phyloP scores from a whole-genome alignment of 169 alveolate species.

The Ichthyophthirius multifiliis region DNA sequence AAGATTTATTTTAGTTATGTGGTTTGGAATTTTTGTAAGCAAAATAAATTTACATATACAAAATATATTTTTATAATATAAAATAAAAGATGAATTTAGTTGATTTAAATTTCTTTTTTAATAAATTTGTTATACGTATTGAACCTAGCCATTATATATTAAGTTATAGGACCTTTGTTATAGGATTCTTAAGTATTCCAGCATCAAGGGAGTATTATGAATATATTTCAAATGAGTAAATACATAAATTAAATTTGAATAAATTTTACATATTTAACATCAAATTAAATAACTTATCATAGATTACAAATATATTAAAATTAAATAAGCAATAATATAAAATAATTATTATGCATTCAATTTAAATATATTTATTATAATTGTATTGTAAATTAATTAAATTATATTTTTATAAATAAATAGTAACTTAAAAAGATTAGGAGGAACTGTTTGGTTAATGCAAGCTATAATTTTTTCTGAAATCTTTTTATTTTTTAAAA shows the following conservation, averaged over 20 bases:
- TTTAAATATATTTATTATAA: neutral
- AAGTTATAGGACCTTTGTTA: conserved; percentile 62
- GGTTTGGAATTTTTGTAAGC: conserved; percentile 56
- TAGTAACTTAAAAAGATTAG: conserved; percentile 37
- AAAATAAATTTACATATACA: neutral
- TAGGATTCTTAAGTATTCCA: conserved; percentile 72
- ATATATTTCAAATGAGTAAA: conserved; percentile 47
- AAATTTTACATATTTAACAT: neutral
- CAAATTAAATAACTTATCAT: neutral
- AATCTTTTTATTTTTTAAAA: conserved; percentile 30
- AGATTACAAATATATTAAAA: no score
- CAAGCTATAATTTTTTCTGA: conserved; percentile 37
- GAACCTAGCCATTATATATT: conserved; percentile 80
- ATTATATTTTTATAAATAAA: no score
- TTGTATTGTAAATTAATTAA: no score
- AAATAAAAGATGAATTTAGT: conserved; percentile 51
- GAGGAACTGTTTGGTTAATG: conserved; percentile 45
- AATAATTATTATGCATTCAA: neutral
- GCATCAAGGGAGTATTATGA: conserved; percentile 68
- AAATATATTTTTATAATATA: neutral
- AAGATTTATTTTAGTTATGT: conserved; percentile 58
- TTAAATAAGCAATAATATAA: neutral
- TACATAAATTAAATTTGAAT: conserved; percentile 4
- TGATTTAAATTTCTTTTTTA: conserved; percentile 81
- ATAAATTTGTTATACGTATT: conserved; percentile 76